Evolutionary conservation across 225 moss, liverwort and hornwort genomes (phyloP).

Genomic region (Takakia lepidozioides): DNA sequence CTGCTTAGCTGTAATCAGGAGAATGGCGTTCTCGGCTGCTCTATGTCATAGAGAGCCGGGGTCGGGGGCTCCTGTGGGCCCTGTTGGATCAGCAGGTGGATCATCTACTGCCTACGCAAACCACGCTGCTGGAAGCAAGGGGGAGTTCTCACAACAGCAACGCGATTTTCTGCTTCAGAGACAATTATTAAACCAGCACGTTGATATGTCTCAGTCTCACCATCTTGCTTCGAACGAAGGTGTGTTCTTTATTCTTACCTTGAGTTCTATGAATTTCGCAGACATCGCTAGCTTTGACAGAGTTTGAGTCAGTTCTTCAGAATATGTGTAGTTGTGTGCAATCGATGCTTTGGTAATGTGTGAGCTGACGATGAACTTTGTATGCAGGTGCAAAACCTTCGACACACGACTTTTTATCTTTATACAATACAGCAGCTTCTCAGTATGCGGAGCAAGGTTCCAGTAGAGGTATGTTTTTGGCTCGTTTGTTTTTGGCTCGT

Average conservation of each 20-base stretch:
- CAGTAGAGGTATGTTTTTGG: slow-evolving; percentile 18
- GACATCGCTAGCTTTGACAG: no score
- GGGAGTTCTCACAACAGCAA: slow-evolving; percentile 4
- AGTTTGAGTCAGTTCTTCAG: background rate
- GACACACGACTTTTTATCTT: slow-evolving; percentile 64
- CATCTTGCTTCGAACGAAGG: slow-evolving; percentile 36
- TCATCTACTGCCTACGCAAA: slow-evolving; percentile 7
- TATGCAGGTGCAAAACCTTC: slow-evolving; percentile 39
- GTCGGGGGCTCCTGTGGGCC: slow-evolving; percentile 8
- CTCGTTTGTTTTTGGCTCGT: no score
- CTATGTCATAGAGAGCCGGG: slow-evolving; percentile 27
- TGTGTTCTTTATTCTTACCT: slow-evolving; percentile 2
- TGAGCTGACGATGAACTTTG: background rate
- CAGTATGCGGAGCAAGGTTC: slow-evolving; percentile 36
- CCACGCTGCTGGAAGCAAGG: slow-evolving; percentile 1
- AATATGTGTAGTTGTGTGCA: background rate
- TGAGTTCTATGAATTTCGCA: no score
- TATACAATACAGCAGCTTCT: slow-evolving; percentile 46
- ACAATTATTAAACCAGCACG: slow-evolving; percentile 27
- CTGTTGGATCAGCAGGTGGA: background rate
- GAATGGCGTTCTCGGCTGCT: slow-evolving; percentile 32
- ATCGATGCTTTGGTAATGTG: background rate
- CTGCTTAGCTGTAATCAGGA: no score
- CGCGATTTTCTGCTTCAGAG: slow-evolving; percentile 32
- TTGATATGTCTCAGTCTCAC: slow-evolving; percentile 17